Conservation (phyloP, 768 basidiomycete species). For the Boletus subparvulus region DNA sequence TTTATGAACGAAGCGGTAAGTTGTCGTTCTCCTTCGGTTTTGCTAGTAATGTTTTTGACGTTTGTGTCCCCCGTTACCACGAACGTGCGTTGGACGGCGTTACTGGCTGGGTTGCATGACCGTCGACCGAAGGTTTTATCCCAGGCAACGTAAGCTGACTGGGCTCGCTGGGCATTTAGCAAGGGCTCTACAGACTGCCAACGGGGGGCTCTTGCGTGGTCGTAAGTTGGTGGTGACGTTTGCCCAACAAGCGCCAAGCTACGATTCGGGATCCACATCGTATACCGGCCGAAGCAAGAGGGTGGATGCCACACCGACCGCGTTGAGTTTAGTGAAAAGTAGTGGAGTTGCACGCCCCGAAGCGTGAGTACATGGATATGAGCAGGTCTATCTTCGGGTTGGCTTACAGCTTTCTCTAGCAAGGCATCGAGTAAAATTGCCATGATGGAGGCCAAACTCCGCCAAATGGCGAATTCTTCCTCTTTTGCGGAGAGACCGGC, state of each 20-base stretch:
- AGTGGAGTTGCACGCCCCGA: conserved; percentile 48
- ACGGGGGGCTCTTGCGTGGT: conserved; percentile 83
- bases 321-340: conserved; percentile 84
- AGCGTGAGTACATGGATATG: conserved; percentile 37
- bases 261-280: conserved; percentile 30
- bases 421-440: conserved; percentile 91
- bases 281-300: conserved; percentile 39
- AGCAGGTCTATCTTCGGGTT: conserved; percentile 1
- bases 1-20: conserved; percentile 78
- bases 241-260: conserved; percentile 77
- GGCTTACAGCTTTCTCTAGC: conserved; percentile 12
- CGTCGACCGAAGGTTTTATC: conserved; percentile 23
- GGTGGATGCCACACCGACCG: conserved; percentile 73
- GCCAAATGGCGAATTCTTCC: conserved; percentile 58
- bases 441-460: conserved; percentile 92
- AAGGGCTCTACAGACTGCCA: conserved; percentile 67
- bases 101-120: conserved; percentile 16
- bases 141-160: conserved; percentile 18
- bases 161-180: conserved; percentile 40
- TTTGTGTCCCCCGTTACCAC: conserved; percentile 20
- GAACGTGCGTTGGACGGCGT: conserved; percentile 20
- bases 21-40: conserved; percentile 28
- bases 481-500: conserved; percentile 20
- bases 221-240: conserved; percentile 88
- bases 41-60: conserved; percentile 27